These are phyloP conservation scores for Hygrophoropsis aurantiaca DNA, from an alignment of 768 basidiomycete genomes.

Conservation along the genomic window DNA sequence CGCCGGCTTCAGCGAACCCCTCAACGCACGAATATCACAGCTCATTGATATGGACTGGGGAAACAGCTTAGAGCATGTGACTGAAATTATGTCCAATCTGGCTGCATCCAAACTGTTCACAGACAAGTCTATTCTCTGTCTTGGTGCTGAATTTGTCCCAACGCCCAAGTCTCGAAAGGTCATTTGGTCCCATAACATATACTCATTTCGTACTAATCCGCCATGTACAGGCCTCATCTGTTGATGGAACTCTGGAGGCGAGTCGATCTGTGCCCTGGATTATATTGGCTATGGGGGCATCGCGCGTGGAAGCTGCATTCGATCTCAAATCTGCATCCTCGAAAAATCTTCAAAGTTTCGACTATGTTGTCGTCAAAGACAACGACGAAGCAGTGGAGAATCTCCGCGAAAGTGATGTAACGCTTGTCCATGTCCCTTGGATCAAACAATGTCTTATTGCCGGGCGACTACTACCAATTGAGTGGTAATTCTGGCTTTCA, in stretches of 20 bases:
- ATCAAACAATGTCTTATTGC: conserved; percentile 77
- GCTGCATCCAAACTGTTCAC: conserved; percentile 60
- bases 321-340: conserved; percentile 43
- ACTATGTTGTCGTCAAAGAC: conserved; percentile 66
- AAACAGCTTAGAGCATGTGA: conserved; percentile 49
- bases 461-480: conserved; percentile 46
- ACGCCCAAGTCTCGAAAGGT: conserved; percentile 42
- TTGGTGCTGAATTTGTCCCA: conserved; percentile 58
- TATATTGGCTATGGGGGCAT: conserved; percentile 77
- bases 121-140: conserved; percentile 55
- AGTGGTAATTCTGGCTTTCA: conserved; percentile 8
- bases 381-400: conserved; percentile 28
- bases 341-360: conserved; percentile 40
- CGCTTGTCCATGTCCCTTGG: conserved; percentile 61
- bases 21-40: conserved; percentile 45
- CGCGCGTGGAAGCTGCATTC: conserved; percentile 61
- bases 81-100: conserved; percentile 56
- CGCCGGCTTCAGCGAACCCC: conserved; percentile 44
- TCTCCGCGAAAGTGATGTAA: conserved; percentile 25
- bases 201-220: conserved; percentile 4
- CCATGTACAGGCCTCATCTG: conserved; percentile 15
- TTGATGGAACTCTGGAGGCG: conserved; percentile 32
- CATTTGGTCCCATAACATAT: background rate
- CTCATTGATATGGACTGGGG: conserved; percentile 51
- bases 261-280: conserved; percentile 59